Base-by-base conservation (phyloP, 306 rosid species). In the Medicago lupulina region DNA sequence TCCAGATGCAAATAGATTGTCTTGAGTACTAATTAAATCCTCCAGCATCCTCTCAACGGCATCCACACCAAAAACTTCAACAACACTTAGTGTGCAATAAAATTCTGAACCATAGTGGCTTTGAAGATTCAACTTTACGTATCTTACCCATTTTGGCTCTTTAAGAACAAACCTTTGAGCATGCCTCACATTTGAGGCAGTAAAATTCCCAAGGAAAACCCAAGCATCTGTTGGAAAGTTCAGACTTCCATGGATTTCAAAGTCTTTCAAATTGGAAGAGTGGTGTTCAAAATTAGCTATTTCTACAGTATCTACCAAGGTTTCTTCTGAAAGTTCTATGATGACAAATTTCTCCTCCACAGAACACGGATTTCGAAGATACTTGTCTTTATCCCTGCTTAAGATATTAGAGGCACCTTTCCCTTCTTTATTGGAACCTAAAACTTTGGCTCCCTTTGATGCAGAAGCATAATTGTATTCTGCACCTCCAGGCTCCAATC, bases 31-130 rank as follows among this genome's bases (percentile, higher is more conserved):
- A 39, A 90, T 86, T 15, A 94, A 86, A 88, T 91, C 98, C 85
- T 91, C 90, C 19, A 94, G 98, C 98, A 91, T 94, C 67, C 90
- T 47, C 84, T 90, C 98, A 4, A 94, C 82, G 40, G 90, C 95
- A 84, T 94, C 88, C 47, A 94, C 87, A 9, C 98, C 98, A 78
- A 88, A 90, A 70, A 91, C 96, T 82, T 91, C 96, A 18, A 94
- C 58, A 64, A 86, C 86, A 85, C 98, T 94, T 5, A 94, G 38
- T 9, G 94, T 94, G 91, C 98, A 94, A 83, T 94, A 91, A 77
- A 94, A 94, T 76, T 91, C 98, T 28, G 97, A 86, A 55, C 98
- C 97, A 67, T 91, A 87, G 83, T 94, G 97, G 76, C 95, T 90
- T 31, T 73, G 83, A 43, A 94, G 71, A 71, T 85, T 86, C 80